Conservation (phyloP, 1,284 basidiomycete genomes). For the Sporisorium graminicola region DNA sequence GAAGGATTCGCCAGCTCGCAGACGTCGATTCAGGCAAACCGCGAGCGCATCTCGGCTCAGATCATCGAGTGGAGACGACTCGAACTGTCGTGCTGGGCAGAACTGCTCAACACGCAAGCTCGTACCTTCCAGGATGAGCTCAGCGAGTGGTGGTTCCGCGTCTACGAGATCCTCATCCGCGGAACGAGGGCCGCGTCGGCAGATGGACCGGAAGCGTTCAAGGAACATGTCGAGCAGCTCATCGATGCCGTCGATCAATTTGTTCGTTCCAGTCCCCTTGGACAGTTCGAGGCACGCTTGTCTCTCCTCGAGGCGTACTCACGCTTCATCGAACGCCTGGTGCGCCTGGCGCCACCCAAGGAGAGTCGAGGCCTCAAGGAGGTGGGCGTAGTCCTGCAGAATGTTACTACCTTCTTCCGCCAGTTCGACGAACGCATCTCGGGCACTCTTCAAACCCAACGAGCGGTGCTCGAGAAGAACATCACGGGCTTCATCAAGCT, state of each 20-base stretch:
- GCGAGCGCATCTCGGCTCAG: constrained; percentile 78
- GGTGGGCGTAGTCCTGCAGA: constrained; percentile 76
- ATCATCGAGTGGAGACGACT: constrained; percentile 92
- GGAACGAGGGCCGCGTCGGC: constrained; percentile 46
- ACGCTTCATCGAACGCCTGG: constrained; percentile 40
- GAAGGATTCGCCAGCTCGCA: constrained; percentile 90
- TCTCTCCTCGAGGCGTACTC: constrained; percentile 80
- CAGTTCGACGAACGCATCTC: constrained; percentile 76
- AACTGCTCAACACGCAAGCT: constrained; percentile 76
- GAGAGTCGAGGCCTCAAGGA: constrained; percentile 43
- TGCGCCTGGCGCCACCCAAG: constrained; percentile 43
- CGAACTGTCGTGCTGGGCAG: constrained; percentile 89
- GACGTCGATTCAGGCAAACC: constrained; percentile 81
- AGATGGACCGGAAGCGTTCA: constrained; percentile 70
- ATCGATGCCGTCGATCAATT: constrained; percentile 86
- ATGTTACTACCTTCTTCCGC: constrained; percentile 78
- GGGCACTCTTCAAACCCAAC: constrained; percentile 75
- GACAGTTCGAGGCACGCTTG: constrained; percentile 83
- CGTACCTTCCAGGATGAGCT: constrained; percentile 70
- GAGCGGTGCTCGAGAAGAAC: constrained; percentile 81
- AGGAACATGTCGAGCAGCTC: constrained; percentile 77
- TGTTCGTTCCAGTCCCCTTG: constrained; percentile 81
- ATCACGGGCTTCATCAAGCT: constrained; percentile 89
- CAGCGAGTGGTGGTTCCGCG: constrained; percentile 90
- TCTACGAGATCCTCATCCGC: constrained; percentile 84